Evolutionary conservation across 441 rosid species (phyloP).

Genomic region (Dalechampia spathulata): DNA sequence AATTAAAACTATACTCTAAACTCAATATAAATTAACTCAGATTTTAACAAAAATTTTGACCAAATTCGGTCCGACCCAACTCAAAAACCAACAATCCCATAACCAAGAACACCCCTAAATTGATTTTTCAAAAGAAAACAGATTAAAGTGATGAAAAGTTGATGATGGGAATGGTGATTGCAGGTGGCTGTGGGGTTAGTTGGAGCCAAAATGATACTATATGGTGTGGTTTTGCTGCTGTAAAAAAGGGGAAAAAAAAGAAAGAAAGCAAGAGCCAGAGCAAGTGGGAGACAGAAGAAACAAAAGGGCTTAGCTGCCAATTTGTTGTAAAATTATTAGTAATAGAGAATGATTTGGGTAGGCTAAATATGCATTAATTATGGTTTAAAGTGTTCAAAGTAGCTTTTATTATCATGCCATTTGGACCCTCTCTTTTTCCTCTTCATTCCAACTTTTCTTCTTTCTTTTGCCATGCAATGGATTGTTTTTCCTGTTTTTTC

Average conservation of each 20-base stretch:
- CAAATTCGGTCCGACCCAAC: too few relatives aligned
- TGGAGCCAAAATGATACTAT: constrained; percentile 24
- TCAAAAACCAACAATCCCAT: too few relatives aligned
- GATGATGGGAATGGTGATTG: constrained; percentile 17
- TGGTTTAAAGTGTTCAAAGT: constrained; percentile 25
- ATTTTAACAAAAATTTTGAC: too few relatives aligned
- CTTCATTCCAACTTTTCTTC: constrained; percentile 23
- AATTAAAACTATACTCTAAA: too few relatives aligned
- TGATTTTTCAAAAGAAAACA: too few relatives aligned
- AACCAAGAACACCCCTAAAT: too few relatives aligned
- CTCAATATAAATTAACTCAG: too few relatives aligned
- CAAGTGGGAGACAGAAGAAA: background rate
- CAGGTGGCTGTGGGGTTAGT: constrained; percentile 41
- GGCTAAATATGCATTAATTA: constrained; percentile 3
- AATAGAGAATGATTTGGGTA: constrained; percentile 8
- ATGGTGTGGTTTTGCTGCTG: constrained; percentile 22
- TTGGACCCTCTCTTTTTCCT: constrained; percentile 16
- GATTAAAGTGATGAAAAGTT: too few relatives aligned
- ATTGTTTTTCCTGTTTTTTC: constrained; percentile 4
- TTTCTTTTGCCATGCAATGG: constrained; percentile 23
- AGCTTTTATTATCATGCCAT: constrained; percentile 24
- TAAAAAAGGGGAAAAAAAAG: background rate
- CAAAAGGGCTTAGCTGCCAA: background rate
- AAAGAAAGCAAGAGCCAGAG: background rate
- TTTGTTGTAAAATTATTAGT: constrained; percentile 4